Percentiles rank a stretch among this genome's conserved stretches.
These are phyloP conservation scores for Solanum sitiens DNA, from an alignment of 257 asterid genomes.

Conservation along the genomic window DNA sequence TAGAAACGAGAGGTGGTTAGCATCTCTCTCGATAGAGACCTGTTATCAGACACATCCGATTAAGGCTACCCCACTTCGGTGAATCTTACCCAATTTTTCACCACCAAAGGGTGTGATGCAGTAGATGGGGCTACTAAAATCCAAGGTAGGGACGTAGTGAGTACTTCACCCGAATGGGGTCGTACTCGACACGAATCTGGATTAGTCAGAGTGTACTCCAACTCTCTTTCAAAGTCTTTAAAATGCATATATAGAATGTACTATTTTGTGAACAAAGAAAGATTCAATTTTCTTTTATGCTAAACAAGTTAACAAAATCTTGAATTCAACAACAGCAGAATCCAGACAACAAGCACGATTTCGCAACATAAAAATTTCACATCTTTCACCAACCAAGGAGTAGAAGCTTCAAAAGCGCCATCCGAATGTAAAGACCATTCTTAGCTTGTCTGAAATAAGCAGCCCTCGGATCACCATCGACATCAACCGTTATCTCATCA, in stretches of 20 bases:
- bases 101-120: not conserved
- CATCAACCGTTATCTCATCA: slow-evolving; percentile 83
- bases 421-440: slow-evolving; percentile 72
- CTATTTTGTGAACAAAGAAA: not conserved
- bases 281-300: not conserved
- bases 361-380: not conserved
- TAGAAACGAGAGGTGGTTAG: not conserved
- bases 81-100: not conserved
- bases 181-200: fast-evolving
- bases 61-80: not conserved
- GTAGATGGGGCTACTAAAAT: not conserved
- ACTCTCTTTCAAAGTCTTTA: not conserved
- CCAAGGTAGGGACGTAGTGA: not conserved
- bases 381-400: slow-evolving; percentile 69
- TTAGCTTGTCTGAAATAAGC: slow-evolving; percentile 84
- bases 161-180: not conserved
- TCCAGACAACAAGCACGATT: not conserved
- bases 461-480: slow-evolving; percentile 74
- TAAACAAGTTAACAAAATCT: not conserved
- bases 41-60: not conserved
- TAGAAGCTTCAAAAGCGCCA: slow-evolving; percentile 83
- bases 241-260: too few relatives aligned
- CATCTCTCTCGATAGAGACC: not conserved
- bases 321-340: not conserved
- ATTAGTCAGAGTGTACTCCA: not conserved